These are phyloP conservation scores for Neurospora discreta DNA, from an alignment of 495 filamentous ascomycete species.

Conservation along the genomic window DNA sequence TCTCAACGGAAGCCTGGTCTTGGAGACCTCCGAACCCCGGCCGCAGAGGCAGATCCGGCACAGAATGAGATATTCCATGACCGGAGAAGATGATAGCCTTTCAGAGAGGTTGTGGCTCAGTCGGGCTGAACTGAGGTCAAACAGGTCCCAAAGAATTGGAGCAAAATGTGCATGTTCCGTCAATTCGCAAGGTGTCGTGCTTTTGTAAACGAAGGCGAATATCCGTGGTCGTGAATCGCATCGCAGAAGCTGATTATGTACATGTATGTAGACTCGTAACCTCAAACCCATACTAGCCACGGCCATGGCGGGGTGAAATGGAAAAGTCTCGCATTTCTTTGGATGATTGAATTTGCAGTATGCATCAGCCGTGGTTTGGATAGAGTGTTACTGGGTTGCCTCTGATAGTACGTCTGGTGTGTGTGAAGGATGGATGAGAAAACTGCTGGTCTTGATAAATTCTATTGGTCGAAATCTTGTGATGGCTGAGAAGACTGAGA, in stretches of 20 bases:
- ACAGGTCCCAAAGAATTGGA: neutral
- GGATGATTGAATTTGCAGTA: neutral
- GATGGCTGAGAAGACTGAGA: too few relatives aligned
- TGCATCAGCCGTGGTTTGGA: neutral
- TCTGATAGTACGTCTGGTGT: neutral
- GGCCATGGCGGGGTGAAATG: neutral
- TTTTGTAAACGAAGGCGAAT: neutral
- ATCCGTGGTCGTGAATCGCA: neutral
- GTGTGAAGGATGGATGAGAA: neutral
- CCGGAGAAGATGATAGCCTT: neutral
- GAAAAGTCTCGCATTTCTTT: neutral
- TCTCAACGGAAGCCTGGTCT: neutral
- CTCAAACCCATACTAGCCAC: neutral
- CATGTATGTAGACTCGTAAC: neutral
- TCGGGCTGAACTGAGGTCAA: neutral
- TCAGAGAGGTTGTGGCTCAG: neutral
- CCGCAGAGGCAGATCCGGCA: neutral
- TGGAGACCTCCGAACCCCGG: slow-evolving; percentile 1
- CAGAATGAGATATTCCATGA: neutral
- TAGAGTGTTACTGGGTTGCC: neutral
- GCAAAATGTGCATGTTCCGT: neutral
- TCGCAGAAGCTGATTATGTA: neutral
- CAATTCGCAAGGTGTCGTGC: neutral
- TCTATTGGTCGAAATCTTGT: neutral
- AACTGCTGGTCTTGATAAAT: neutral